Evolutionary conservation across 495 filamentous ascomycete species (phyloP).

Genomic region (Recurvomyces mirabilis): DNA sequence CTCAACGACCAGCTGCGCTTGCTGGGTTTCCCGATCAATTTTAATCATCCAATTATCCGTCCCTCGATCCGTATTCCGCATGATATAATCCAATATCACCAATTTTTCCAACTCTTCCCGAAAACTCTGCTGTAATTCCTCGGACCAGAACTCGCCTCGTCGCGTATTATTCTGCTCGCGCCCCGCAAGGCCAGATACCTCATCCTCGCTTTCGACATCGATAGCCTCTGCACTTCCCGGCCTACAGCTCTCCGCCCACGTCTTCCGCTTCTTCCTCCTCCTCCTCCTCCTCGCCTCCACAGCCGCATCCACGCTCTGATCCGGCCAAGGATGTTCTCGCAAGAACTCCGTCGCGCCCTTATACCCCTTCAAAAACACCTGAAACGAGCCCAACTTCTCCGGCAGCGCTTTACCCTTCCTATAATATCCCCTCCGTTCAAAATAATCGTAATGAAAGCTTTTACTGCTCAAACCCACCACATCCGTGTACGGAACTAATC

Average conservation of each 20-base stretch:
- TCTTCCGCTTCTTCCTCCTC: slow-evolving; percentile 53
- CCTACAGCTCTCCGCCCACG: slow-evolving; percentile 79
- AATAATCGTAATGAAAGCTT: slow-evolving; percentile 96
- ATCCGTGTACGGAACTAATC: slow-evolving; percentile 91
- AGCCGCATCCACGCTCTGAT: slow-evolving; percentile 60
- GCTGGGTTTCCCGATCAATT: slow-evolving; percentile 71
- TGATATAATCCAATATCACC: slow-evolving; percentile 96
- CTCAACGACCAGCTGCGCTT: slow-evolving; percentile 76
- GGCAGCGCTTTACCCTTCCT: slow-evolving; percentile 80
- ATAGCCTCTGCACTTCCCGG: slow-evolving; percentile 59
- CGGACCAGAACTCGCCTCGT: slow-evolving; percentile 74
- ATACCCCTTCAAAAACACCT: slow-evolving; percentile 92
- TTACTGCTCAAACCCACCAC: slow-evolving; percentile 90
- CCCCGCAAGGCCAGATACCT: slow-evolving; percentile 26
- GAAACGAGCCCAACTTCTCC: slow-evolving; percentile 87
- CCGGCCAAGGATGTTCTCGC: slow-evolving; percentile 94
- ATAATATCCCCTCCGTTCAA: slow-evolving; percentile 82
- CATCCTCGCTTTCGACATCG: slow-evolving; percentile 42
- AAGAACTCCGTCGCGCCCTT: slow-evolving; percentile 95
- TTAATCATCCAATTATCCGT: slow-evolving; percentile 99
- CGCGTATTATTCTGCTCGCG: slow-evolving; percentile 9
- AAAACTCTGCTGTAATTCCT: slow-evolving; percentile 78
- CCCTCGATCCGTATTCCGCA: slow-evolving; percentile 96
- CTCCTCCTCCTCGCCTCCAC: neutral
- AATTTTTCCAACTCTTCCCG: slow-evolving; percentile 93